These are phyloP conservation scores for Monosporascus sp. DNA, from an alignment of 2,329 filamentous ascomycete genomes.

Conservation along the genomic window DNA sequence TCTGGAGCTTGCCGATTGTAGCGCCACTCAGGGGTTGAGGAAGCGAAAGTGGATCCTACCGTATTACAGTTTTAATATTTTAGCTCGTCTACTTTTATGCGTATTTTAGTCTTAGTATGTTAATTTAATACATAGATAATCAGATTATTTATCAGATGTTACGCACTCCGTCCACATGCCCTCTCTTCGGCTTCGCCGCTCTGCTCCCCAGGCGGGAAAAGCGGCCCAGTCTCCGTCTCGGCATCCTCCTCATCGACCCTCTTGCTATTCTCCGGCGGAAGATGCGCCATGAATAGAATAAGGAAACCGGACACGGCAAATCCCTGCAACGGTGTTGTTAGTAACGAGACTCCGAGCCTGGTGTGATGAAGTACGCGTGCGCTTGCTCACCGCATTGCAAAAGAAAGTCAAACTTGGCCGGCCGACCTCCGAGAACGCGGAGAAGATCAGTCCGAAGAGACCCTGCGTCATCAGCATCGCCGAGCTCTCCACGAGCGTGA, in stretches of 20 bases:
- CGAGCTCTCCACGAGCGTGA: slow-evolving; percentile 66
- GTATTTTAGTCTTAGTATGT: too few relatives aligned
- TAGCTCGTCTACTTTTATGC: too few relatives aligned
- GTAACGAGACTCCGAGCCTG: neutral
- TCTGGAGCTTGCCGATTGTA: too few relatives aligned
- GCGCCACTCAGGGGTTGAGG: too few relatives aligned
- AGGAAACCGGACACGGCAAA: slow-evolving; percentile 48
- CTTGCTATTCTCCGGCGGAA: slow-evolving; percentile 38
- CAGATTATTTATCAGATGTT: too few relatives aligned
- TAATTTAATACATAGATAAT: too few relatives aligned
- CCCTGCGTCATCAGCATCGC: slow-evolving; percentile 58
- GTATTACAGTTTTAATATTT: too few relatives aligned
- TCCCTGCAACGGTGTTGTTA: slow-evolving; percentile 29
- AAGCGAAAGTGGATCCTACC: too few relatives aligned
- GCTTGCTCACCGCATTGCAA: slow-evolving; percentile 53
- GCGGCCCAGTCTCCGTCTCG: neutral
- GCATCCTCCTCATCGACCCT: slow-evolving; percentile 30
- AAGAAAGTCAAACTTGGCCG: slow-evolving; percentile 59
- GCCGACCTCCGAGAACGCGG: slow-evolving; percentile 54
- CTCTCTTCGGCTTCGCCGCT: neutral
- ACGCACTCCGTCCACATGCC: too few relatives aligned
- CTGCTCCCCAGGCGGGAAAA: slow-evolving; percentile 9
- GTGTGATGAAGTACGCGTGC: neutral
- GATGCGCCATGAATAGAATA: slow-evolving; percentile 37
- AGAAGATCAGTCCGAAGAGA: slow-evolving; percentile 63